phyloP scores from a whole-genome alignment of 495 filamentous ascomycete species.

The Penicillium egyptiacum region DNA sequence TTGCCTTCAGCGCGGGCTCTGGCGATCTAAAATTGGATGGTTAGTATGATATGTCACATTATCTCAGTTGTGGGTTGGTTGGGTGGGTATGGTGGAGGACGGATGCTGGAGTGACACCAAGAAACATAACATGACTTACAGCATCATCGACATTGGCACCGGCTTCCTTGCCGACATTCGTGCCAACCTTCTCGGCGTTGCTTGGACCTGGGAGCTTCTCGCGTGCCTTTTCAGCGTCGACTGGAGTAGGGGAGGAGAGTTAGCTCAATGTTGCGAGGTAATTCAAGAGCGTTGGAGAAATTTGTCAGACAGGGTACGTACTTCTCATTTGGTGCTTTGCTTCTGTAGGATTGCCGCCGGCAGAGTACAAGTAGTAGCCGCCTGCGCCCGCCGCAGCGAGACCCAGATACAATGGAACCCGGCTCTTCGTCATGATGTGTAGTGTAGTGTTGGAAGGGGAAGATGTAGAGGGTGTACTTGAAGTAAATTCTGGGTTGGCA shows the following conservation, averaged over 20 bases:
- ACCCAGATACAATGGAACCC: slow-evolving; percentile 57
- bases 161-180: slow-evolving; percentile 52
- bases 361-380: slow-evolving; percentile 90
- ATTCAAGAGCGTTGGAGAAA: background rate
- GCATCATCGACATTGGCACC: slow-evolving; percentile 55
- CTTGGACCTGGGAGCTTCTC: slow-evolving; percentile 54
- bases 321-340: slow-evolving; percentile 83
- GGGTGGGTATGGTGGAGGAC: background rate
- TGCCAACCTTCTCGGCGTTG: slow-evolving; percentile 52
- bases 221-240: slow-evolving; percentile 64
- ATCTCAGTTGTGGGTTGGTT: slow-evolving; percentile 11
- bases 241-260: slow-evolving; percentile 30
- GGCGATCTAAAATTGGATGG: slow-evolving; percentile 49
- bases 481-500: background rate
- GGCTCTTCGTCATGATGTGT: slow-evolving; percentile 50
- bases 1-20: slow-evolving; percentile 63
- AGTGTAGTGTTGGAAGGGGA: slow-evolving; percentile 1
- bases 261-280: slow-evolving; percentile 10
- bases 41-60: slow-evolving; percentile 7
- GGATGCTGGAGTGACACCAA: background rate
- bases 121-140: slow-evolving; percentile 45
- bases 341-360: slow-evolving; percentile 77
- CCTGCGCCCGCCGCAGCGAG: slow-evolving; percentile 62
- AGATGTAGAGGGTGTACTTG: background rate
- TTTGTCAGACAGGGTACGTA: slow-evolving; percentile 37